Percentiles rank a stretch among this genome's conserved stretches.
Conservation (phyloP, 176 grass and related monocot species). For the Stipa capillata region DNA sequence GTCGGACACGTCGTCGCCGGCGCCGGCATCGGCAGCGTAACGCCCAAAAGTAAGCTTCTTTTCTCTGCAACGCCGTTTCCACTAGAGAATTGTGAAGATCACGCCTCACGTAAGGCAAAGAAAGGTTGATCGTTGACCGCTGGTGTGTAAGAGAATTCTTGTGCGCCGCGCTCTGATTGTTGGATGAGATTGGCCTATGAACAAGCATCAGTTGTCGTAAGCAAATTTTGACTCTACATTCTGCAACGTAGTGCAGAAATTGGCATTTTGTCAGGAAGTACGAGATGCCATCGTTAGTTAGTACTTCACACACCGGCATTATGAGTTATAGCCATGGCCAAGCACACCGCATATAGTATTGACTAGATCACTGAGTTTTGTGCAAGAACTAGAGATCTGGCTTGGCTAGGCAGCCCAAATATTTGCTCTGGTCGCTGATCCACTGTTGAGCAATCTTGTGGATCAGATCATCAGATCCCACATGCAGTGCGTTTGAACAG, state of each 20-base stretch:
- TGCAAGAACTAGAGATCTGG: too few species aligned
- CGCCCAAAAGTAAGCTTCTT: conserved; percentile 4
- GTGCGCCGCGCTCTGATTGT: too few species aligned
- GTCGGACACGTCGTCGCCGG: not conserved
- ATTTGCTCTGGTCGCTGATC: not conserved
- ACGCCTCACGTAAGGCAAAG: not conserved
- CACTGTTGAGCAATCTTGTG: too few species aligned
- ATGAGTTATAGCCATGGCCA: not conserved
- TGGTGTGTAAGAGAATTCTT: not conserved
- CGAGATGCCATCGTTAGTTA: not conserved
- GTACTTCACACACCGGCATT: not conserved
- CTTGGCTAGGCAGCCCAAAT: too few species aligned
- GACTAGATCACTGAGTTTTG: not conserved
- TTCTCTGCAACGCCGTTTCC: not conserved
- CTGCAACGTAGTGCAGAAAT: not conserved
- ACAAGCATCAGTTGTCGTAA: not conserved
- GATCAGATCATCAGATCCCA: not conserved
- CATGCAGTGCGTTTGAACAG: not conserved
- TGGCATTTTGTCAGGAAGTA: not conserved
- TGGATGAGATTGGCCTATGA: conserved; percentile 20
- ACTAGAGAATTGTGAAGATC: not conserved
- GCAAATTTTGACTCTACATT: not conserved
- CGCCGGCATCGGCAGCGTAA: not conserved
- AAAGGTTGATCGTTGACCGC: conserved; percentile 23
- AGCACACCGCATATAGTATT: not conserved